Conservation (phyloP, 1,284 basidiomycete genomes). For the Boletus smithii region DNA sequence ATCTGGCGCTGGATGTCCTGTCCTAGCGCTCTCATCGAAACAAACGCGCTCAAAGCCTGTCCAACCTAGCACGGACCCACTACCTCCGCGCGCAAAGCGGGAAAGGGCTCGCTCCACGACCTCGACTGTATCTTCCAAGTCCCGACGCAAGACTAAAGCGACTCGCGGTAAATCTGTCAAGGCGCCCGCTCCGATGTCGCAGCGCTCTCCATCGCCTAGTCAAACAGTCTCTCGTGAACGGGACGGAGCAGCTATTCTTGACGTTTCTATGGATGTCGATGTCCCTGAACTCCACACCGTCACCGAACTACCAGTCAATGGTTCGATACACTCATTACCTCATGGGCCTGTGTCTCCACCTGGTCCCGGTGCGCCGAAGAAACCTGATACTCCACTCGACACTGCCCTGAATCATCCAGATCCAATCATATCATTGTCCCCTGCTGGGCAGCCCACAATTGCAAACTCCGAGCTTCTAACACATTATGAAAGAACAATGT, state of each 20-base stretch:
- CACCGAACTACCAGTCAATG: not conserved
- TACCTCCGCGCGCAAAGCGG: constrained; percentile 17
- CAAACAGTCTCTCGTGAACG: not conserved
- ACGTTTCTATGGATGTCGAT: constrained; percentile 5
- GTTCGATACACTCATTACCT: constrained; percentile 5
- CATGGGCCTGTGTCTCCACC: not conserved
- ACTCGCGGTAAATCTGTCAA: constrained; percentile 26
- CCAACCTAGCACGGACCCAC: constrained; percentile 7
- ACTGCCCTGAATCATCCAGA: constrained; percentile 1
- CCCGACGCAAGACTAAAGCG: constrained; percentile 23
- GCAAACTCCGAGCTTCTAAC: constrained; percentile 39
- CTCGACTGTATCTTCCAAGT: constrained; percentile 16
- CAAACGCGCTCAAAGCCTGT: constrained; percentile 9
- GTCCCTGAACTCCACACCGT: not conserved
- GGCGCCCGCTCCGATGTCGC: constrained; percentile 6
- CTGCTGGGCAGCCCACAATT: constrained; percentile 13
- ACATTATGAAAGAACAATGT: constrained; percentile 66
- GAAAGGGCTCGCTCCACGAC: constrained; percentile 17
- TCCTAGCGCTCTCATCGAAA: constrained; percentile 38
- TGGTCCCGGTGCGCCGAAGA: not conserved
- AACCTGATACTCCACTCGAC: not conserved
- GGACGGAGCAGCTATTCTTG: not conserved
- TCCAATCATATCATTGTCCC: constrained; percentile 14
- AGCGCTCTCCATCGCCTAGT: constrained; percentile 19
- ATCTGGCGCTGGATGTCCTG: constrained; percentile 46